Conservation (phyloP, 1,284 basidiomycete genomes). For the Afroboletus lepidellus region DNA sequence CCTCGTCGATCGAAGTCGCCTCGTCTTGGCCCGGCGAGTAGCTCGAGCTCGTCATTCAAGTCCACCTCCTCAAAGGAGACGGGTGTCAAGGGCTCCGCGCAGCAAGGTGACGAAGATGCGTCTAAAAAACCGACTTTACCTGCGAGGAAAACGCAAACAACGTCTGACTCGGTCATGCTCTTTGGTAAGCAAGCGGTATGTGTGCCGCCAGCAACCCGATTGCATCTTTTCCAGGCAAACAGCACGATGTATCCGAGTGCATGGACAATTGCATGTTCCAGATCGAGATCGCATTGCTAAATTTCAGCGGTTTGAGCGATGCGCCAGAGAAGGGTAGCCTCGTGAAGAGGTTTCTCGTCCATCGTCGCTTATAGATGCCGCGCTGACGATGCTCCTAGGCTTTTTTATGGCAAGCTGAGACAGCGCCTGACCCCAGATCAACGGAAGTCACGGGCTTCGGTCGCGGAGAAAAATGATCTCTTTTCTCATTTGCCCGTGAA, state of each 20-base stretch:
- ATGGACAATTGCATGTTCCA: conserved; percentile 99
- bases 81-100: conserved; percentile 28
- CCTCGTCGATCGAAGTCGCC: conserved; percentile 41
- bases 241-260: conserved; percentile 98
- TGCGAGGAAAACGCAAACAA: conserved; percentile 54
- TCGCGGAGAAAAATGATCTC: conserved; percentile 84
- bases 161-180: conserved; percentile 80
- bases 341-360: conserved; percentile 64
- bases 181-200: conserved; percentile 65
- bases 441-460: conserved; percentile 51
- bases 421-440: conserved; percentile 64
- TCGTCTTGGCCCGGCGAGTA: conserved; percentile 30
- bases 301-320: conserved; percentile 65
- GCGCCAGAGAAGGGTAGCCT: conserved; percentile 62
- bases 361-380: background rate
- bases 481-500: conserved; percentile 96
- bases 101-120: conserved; percentile 24
- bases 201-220: background rate
- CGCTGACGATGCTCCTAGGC: conserved; percentile 41
- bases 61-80: conserved; percentile 45
- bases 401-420: conserved; percentile 86
- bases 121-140: conserved; percentile 59
- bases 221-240: conserved; percentile 58
- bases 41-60: conserved; percentile 32
- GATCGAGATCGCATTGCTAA: conserved; percentile 87